phyloP scores from a whole-genome alignment of 768 basidiomycete genomes.

The Podaxis mareebaensis region DNA sequence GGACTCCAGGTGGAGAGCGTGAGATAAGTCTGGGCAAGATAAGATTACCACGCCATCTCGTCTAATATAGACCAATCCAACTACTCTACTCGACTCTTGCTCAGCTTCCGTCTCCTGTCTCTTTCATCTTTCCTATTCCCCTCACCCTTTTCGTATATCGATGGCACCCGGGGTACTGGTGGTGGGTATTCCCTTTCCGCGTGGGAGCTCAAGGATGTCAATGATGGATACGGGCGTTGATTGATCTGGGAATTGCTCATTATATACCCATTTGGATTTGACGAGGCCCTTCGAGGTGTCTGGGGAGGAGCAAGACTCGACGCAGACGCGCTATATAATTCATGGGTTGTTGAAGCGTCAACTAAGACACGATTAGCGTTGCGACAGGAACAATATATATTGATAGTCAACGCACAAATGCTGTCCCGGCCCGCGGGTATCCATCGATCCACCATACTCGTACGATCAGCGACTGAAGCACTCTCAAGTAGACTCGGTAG shows the following conservation, averaged over 20 bases:
- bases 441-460: slow-evolving; percentile 31
- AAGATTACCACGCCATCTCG: slow-evolving; percentile 16
- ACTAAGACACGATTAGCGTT: neutral
- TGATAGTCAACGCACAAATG: slow-evolving; percentile 1
- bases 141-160: slow-evolving; percentile 15
- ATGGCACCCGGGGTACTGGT: slow-evolving; percentile 20
- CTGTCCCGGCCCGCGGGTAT: slow-evolving; percentile 15
- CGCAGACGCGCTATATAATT: neutral
- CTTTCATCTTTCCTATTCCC: neutral
- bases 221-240: slow-evolving; percentile 1
- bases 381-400: neutral
- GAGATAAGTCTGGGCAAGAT: slow-evolving; percentile 12
- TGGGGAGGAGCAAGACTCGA: neutral
- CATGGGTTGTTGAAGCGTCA: neutral
- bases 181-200: slow-evolving; percentile 1
- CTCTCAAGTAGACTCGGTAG: neutral
- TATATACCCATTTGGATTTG: neutral
- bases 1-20: slow-evolving; percentile 7
- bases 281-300: neutral
- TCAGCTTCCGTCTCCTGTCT: neutral
- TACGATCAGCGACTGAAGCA: slow-evolving; percentile 16
- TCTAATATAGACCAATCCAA: slow-evolving; percentile 1
- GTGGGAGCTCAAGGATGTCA: neutral
- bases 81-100: slow-evolving; percentile 9
- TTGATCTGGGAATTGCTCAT: neutral